Evolutionary conservation across 768 basidiomycete genomes (phyloP).

Genomic region (Zangia roseola): DNA sequence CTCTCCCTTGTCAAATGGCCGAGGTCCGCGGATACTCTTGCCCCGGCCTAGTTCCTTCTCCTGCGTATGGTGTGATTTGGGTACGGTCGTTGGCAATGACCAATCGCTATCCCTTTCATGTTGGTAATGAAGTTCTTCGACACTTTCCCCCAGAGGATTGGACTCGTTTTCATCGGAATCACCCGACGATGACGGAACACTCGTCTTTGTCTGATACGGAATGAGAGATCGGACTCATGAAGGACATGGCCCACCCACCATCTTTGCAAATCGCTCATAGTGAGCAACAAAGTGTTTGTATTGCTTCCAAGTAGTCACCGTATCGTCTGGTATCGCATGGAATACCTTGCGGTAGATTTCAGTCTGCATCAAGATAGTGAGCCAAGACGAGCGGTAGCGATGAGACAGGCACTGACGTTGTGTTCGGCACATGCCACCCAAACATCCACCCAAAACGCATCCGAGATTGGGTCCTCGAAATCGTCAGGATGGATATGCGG

Average conservation of each 20-base stretch:
- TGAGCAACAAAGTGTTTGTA: slow-evolving; percentile 82
- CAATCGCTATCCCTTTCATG: slow-evolving; percentile 24
- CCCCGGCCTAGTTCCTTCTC: slow-evolving; percentile 38
- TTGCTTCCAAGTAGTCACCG: slow-evolving; percentile 92
- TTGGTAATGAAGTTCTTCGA: slow-evolving; percentile 17
- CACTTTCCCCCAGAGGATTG: slow-evolving; percentile 10
- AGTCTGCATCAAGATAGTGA: slow-evolving; percentile 54
- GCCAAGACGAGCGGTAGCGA: not conserved
- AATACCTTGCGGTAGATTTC: slow-evolving; percentile 96
- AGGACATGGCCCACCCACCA: slow-evolving; percentile 40
- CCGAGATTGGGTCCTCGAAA: slow-evolving; percentile 87
- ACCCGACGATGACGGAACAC: slow-evolving; percentile 46
- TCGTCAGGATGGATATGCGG: slow-evolving; percentile 72
- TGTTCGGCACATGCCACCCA: slow-evolving; percentile 88
- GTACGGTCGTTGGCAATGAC: slow-evolving; percentile 11
- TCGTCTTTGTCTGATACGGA: slow-evolving; percentile 42
- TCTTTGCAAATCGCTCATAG: slow-evolving; percentile 72
- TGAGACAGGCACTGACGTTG: slow-evolving; percentile 58
- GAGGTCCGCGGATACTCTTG: slow-evolving; percentile 48
- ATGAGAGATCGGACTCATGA: slow-evolving; percentile 4
- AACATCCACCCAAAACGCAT: slow-evolving; percentile 84
- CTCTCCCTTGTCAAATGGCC: slow-evolving; percentile 82
- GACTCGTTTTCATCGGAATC: slow-evolving; percentile 47
- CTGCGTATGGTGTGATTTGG: slow-evolving; percentile 26
- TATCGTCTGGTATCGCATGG: slow-evolving; percentile 89